Base-by-base conservation (phyloP, 768 basidiomycete genomes). In the Arthromyces matolae region DNA sequence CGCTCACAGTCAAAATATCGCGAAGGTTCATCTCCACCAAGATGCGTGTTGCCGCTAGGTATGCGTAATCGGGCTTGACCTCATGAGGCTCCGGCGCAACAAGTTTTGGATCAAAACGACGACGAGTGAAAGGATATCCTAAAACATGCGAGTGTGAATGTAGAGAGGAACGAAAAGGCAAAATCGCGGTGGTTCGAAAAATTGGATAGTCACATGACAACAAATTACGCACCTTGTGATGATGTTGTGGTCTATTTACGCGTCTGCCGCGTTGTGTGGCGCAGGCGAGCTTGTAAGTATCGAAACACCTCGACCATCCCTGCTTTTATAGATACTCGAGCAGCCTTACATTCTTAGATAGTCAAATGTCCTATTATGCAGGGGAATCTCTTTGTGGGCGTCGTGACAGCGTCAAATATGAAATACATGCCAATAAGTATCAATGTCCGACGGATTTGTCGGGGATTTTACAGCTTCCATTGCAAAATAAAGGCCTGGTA, bases 21-120 rank as follows among this genome's bases (percentile, higher is more conserved):
- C 63, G 66, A 49, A 81, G 45, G 49, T 80, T 82, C 25, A 70
- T 67, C 54, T 82, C 79, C 13, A 81, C 67, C 8, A 80, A 64
- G 19, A 73, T 63, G 10, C 80, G 71, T 8, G 68, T 78, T 12
- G 77, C 73, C 3, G 76, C 68, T 10, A 81, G 71, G 60, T 69
- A 81, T 2, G 65, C 63, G 60, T 80, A 82, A 54, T 82, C 80
- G 0, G 75, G 75, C 13, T 72, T 48, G 8, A 60, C 57, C 19
- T 54, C 55, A 44, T 59, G 56, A 20, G 61, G 61, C 3, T 46
- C 44, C 0, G 59, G 58, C 46, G 43, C 53, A 34, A 53, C 60
- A 50, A 34, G 37, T 18, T 56, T 51, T 22, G 25, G 60, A 45
- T 23, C 41, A 10, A 49, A 23, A 48, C 53, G 53, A 20, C 52